phyloP scores from a whole-genome alignment of 23 red algal genomes.

The Gracilaria gracilis region DNA sequence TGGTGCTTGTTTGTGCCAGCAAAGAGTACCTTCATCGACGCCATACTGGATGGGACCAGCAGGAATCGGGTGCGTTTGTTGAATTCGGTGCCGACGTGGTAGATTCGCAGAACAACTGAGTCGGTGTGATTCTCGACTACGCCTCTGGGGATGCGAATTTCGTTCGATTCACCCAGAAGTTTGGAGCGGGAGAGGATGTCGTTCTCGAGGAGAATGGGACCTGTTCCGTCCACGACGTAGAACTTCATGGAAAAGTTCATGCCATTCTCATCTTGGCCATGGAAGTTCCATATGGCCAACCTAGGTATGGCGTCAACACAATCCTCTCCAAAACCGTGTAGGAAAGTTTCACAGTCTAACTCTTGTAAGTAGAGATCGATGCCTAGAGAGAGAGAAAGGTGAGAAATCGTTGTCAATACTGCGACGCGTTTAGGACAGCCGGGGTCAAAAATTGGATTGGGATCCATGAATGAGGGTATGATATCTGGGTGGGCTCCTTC shows the following conservation, averaged over 20 bases:
- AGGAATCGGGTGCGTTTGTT: not conserved
- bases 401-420: not conserved
- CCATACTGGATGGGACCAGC: not conserved
- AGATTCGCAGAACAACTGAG: not conserved
- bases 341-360: conserved; percentile 33
- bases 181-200: conserved; percentile 2
- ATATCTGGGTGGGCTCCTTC: conserved; percentile 17
- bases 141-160: not conserved
- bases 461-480: not conserved
- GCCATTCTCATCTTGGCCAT: no score
- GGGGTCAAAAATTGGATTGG: conserved; percentile 28
- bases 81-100: not conserved
- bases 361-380: not conserved
- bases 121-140: not conserved
- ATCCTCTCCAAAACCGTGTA: conserved; percentile 43
- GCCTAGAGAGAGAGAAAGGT: conserved; percentile 12
- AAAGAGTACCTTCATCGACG: not conserved
- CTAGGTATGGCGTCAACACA: no score
- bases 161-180: conserved; percentile 7
- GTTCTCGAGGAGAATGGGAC: no score
- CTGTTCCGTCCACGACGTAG: no score
- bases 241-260: no score
- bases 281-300: no score
- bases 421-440: conserved; percentile 15
- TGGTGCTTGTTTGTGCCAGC: not conserved